A percentile compares a stretch with the other conserved stretches of the same genome.
phyloP scores from a whole-genome alignment of 345 rosid species.

The Firmiana major region DNA sequence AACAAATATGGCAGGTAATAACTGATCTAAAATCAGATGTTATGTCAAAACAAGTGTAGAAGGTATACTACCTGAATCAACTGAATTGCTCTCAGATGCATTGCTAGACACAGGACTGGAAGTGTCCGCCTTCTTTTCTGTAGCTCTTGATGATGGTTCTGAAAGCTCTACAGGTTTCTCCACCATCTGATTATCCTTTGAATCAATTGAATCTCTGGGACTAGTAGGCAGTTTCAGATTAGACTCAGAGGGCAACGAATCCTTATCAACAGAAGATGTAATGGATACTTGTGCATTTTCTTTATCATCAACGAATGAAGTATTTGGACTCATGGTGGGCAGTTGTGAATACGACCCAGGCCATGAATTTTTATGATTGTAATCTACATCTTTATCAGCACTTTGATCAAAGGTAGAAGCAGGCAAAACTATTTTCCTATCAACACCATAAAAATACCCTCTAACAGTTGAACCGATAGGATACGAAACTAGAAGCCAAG shows the following conservation, averaged over 20 bases:
- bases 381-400: constrained; percentile 15
- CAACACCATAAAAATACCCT: constrained; percentile 57
- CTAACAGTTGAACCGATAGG: constrained; percentile 56
- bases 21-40: neutral
- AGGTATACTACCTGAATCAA: constrained; percentile 44
- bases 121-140: constrained; percentile 21
- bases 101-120: constrained; percentile 22
- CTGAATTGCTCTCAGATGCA: constrained; percentile 30
- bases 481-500: constrained; percentile 53
- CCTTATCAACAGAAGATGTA: constrained; percentile 15
- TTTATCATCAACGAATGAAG: constrained; percentile 1
- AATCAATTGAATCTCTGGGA: constrained; percentile 8
- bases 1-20: constrained; percentile 3
- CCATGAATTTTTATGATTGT: constrained; percentile 19
- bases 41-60: neutral
- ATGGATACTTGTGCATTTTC: neutral
- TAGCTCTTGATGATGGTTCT: constrained; percentile 2
- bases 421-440: constrained; percentile 31
- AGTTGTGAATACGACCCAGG: constrained; percentile 22
- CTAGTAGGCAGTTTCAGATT: constrained; percentile 9
- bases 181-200: neutral
- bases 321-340: neutral
- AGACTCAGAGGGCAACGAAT: constrained; percentile 18
- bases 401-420: constrained; percentile 16
- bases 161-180: neutral